Evolutionary conservation across 129 eudicot genomes (phyloP).

Genomic region (Artemisia tridentata): DNA sequence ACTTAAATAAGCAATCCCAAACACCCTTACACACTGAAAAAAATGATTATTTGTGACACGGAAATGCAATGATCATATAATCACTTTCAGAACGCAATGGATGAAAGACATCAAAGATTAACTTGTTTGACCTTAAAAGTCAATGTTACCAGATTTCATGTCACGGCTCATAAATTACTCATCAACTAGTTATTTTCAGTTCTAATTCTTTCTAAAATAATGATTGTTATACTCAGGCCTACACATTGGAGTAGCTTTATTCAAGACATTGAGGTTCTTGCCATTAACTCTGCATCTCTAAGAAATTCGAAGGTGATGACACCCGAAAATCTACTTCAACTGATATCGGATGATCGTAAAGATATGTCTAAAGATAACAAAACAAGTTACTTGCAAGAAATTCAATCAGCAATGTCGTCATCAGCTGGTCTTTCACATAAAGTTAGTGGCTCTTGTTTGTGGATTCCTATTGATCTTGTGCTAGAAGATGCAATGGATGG

Average conservation of each 20-base stretch:
- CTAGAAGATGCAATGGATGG: slow-evolving; percentile 95
- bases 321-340: slow-evolving; percentile 48
- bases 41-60: no score
- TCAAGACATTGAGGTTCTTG: slow-evolving; percentile 65
- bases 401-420: slow-evolving; percentile 40
- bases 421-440: slow-evolving; percentile 62
- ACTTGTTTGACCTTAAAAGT: slow-evolving; percentile 1
- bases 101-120: neutral
- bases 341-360: slow-evolving; percentile 52
- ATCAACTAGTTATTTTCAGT: no score
- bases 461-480: slow-evolving; percentile 94
- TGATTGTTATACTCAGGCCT: slow-evolving; percentile 48
- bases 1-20: no score
- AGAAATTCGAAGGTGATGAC: slow-evolving; percentile 57
- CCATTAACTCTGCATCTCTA: slow-evolving; percentile 56
- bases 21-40: no score
- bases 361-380: slow-evolving; percentile 30
- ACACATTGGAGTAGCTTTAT: slow-evolving; percentile 64
- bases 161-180: no score
- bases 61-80: no score
- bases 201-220: neutral
- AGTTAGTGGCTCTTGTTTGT: slow-evolving; percentile 60
- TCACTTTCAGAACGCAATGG: no score
- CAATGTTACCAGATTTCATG: neutral
- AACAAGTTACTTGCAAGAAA: slow-evolving; percentile 43